Conservation (phyloP, 768 basidiomycete species). For the Suillus subaureus region DNA sequence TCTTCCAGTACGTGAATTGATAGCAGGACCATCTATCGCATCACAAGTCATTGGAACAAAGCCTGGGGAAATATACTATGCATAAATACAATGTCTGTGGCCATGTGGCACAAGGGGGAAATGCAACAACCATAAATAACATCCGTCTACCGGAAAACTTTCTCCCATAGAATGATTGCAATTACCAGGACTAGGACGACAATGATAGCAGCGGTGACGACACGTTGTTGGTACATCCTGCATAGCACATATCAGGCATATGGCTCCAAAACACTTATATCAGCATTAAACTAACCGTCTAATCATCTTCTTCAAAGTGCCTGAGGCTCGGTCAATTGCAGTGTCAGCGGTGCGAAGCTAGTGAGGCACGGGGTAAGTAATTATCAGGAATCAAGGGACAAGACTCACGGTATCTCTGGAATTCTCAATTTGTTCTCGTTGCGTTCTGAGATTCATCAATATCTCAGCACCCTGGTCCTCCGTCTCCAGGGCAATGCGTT, state of each 20-base stretch:
- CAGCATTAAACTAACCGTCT: constrained; percentile 63
- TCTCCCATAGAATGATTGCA: constrained; percentile 77
- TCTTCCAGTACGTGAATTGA: constrained; percentile 31
- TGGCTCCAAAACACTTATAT: constrained; percentile 12
- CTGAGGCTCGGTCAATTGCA: constrained; percentile 88
- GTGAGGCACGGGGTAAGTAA: not conserved
- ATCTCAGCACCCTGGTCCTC: constrained; percentile 96
- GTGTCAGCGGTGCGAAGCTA: constrained; percentile 86
- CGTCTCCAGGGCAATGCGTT: constrained; percentile 92
- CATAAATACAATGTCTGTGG: constrained; percentile 30
- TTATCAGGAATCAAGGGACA: not conserved
- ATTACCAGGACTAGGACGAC: constrained; percentile 84
- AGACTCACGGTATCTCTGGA: constrained; percentile 76
- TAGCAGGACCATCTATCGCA: constrained; percentile 17
- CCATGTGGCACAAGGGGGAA: constrained; percentile 16
- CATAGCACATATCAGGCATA: constrained; percentile 32
- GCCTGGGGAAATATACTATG: constrained; percentile 18
- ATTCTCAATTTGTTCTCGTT: constrained; percentile 95
- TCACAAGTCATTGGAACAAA: constrained; percentile 14
- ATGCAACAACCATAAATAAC: constrained; percentile 19
- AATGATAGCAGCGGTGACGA: constrained; percentile 86
- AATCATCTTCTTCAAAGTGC: constrained; percentile 95
- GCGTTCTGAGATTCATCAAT: constrained; percentile 76
- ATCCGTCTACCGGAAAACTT: constrained; percentile 50
- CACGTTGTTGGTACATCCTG: constrained; percentile 97